phyloP scores from a whole-genome alignment of 768 basidiomycete species.

The Kwoniella dendrophila region DNA sequence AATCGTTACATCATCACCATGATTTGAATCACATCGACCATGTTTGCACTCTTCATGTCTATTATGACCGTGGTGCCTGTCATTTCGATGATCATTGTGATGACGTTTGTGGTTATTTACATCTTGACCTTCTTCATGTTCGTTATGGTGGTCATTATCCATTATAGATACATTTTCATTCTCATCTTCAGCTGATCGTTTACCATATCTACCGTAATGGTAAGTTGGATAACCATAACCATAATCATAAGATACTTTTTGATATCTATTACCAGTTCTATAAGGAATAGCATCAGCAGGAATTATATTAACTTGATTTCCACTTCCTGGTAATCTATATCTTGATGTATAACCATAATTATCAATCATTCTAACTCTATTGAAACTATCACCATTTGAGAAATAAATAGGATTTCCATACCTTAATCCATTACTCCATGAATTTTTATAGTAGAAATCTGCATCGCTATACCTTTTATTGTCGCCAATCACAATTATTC shows the following conservation, averaged over 20 bases:
- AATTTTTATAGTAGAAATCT: constrained; percentile 23
- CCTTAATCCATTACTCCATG: constrained; percentile 16
- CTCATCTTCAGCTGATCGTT: not conserved
- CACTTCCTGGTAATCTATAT: not conserved
- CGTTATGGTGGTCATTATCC: not conserved
- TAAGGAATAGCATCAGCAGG: constrained; percentile 7
- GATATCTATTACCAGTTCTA: constrained; percentile 6
- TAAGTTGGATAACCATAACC: no score
- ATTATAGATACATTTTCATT: not conserved
- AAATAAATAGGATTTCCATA: constrained; percentile 28
- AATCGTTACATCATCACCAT: constrained; percentile 24
- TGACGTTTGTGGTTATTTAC: constrained; percentile 10
- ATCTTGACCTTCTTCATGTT: constrained; percentile 4
- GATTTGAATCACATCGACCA: constrained; percentile 16
- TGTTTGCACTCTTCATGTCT: constrained; percentile 10
- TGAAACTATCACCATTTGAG: constrained; percentile 20
- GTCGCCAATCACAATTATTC: constrained; percentile 25
- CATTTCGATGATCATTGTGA: constrained; percentile 12
- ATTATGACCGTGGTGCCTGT: constrained; percentile 16
- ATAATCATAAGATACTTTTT: constrained; percentile 5
- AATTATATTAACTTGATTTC: not conserved
- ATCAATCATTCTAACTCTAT: constrained; percentile 21
- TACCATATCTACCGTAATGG: constrained; percentile 8
- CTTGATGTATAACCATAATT: not conserved
- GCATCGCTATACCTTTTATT: constrained; percentile 21